Conservation (phyloP, 2,329 filamentous ascomycete genomes). For the Talaromyces rugulosus region DNA sequence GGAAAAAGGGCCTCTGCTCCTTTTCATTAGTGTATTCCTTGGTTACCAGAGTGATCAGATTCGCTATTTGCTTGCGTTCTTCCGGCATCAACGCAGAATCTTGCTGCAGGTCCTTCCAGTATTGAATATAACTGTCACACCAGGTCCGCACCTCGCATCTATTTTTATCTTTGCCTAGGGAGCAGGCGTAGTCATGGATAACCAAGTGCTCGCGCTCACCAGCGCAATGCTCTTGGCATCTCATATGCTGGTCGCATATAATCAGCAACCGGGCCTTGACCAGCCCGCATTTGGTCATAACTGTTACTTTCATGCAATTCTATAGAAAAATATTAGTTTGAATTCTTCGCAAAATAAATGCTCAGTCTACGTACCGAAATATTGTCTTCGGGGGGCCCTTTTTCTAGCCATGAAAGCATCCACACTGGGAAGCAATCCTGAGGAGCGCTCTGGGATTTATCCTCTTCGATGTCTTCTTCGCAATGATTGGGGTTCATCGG, state of each 20-base stretch:
- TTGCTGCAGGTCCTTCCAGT: not conserved
- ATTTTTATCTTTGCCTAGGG: not conserved
- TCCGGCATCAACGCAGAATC: not conserved
- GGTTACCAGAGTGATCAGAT: not conserved
- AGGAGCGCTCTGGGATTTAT: not conserved
- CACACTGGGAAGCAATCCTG: not conserved
- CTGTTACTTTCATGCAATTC: not conserved
- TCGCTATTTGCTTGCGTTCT: not conserved
- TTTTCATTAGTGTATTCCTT: not conserved
- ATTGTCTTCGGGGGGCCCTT: not conserved
- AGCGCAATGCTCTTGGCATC: not conserved
- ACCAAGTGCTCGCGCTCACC: not conserved
- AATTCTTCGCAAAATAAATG: not conserved
- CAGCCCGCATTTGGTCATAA: constrained; percentile 10
- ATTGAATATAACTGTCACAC: not conserved
- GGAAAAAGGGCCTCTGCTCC: not conserved
- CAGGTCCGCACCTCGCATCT: not conserved
- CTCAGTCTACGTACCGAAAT: not conserved
- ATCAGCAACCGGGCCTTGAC: constrained; percentile 5
- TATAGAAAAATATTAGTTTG: not conserved
- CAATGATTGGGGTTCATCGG: not conserved
- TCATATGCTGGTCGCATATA: constrained; percentile 4
- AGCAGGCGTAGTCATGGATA: not conserved
- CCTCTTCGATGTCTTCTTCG: not conserved
- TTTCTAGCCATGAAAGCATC: not conserved